Base-by-base conservation (phyloP, 148 eudicot genomes). In the Chenopodium quinoa region DNA sequence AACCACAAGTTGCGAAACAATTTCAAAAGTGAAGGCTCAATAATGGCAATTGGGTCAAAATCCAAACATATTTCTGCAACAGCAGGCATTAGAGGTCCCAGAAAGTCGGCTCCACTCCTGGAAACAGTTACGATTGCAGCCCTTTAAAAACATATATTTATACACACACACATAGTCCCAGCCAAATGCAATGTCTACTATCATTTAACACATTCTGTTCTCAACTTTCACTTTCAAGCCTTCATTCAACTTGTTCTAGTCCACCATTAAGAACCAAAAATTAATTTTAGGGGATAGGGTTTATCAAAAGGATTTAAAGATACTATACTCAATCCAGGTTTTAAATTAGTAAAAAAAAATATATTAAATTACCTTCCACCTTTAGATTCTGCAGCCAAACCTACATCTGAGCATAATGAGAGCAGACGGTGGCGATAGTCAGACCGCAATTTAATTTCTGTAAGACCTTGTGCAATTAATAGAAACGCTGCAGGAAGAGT, bases 61-160 rank as follows among this genome's bases (percentile, higher is more conserved):
- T 97, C 99, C 31, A 97, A 94, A 81, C 99, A 97, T 75, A 97
- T 92, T 83, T 94, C 98, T 50, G 99, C 99, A 84, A 97, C 98
- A 81, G 98, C 94, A 78, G 97, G 99, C 84, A 97, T 89, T 56
- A 97, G 87, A 79, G 99, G 99, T 76, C 99, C 99, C 85, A 97
- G 92, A 85, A 94, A 97, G 89, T 97, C 99, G 65, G 99, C 98
- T 82, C 99, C 99, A 79, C 99, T 92, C 92, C 99, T 97, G 91
- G 82, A 90, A 80, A 82, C 44, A 76, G 37, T 60, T 16, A 78
- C 47, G 66, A 79, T 50, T 25, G 54, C 13, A 37, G 58, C 48
- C 23, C 72, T 47, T 44, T 8, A 22, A 23, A 23, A 78, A 67
- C 17, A 78, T 47, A 34, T 16, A 2, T 27, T 25, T 29, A 27